Evolutionary conservation across 208 protist genomes (phyloP), one percentile per base, ranked within the genome.

Genomic region (Trypanosoma platydactyli): DNA sequence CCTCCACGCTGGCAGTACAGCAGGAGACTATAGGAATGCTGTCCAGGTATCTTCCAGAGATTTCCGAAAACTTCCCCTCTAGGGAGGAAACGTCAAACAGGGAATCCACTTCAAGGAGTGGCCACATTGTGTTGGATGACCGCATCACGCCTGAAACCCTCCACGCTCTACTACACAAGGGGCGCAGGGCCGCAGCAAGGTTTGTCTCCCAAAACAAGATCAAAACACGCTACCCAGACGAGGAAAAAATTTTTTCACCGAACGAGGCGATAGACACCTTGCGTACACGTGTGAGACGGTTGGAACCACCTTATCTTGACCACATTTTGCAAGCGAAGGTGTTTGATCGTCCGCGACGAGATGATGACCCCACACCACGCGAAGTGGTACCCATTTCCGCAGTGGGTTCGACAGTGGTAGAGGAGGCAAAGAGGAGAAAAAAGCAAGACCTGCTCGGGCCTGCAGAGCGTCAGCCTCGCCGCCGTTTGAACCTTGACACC

Each of bases 81-180:
- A 22, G 54, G n/a, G 24, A 48, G 16, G 35, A 27, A 27, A 35
- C 22, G 33, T 5, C 2, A 18, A 33, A 11, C 16, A 33, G 6
- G 15, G 16, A 46, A 41, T 20, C 3, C 1, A 4, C 7, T 18
- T 29, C 12, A 3, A 33, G 13, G 44, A 45, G 18, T 13, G 54
- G 33, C 5, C 0, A 2, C 30, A 15, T 16, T 5, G 27, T 55
- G 5, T 40, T 80, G 0, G 84, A 90, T 61, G 84, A 90, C 54
- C 77, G 84, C 46, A 80, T 90, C 38, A 90, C 84, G 0, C 71
- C 84, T 27, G 59, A 76, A 58, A 86, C 81, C 20, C 70, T 90
- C n/a, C 76, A 83, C 25, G 13, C 61, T 22, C 57, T 90, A 7
- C 56, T 89, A 30, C 44, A 69, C 2, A 81, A 81, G 25, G 74